These are phyloP conservation scores for Suhomyces kilbournensis DNA, from an alignment of 805 yeast genomes.

Conservation along the genomic window DNA sequence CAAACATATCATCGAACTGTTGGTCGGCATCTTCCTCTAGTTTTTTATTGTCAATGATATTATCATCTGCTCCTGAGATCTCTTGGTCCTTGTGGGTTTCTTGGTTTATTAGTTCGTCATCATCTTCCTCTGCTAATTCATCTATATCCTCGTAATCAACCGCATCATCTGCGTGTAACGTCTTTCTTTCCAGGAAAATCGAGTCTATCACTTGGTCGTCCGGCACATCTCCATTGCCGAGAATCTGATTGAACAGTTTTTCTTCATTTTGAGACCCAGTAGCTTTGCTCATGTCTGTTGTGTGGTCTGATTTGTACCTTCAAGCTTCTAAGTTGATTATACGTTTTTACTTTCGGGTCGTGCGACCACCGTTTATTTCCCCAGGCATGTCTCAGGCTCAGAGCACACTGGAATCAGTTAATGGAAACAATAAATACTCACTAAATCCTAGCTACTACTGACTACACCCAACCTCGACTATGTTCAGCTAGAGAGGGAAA, in stretches of 20 bases:
- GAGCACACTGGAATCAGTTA: too few relatives aligned
- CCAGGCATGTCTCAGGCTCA: background rate
- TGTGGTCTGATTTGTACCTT: background rate
- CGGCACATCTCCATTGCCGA: conserved; percentile 26
- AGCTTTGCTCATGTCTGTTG: background rate
- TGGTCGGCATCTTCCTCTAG: conserved; percentile 29
- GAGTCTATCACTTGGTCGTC: conserved; percentile 38
- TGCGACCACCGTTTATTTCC: background rate
- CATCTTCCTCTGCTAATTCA: conserved; percentile 91
- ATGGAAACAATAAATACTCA: too few relatives aligned
- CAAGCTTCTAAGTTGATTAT: background rate
- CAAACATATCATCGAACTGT: conserved; percentile 40
- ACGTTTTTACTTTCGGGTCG: background rate
- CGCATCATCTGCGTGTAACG: conserved; percentile 87
- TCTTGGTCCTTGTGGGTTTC: conserved; percentile 3
- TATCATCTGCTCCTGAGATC: conserved; percentile 13
- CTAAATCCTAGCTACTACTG: background rate
- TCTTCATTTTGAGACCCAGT: background rate
- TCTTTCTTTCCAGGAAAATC: conserved; percentile 32
- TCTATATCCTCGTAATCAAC: conserved; percentile 93
- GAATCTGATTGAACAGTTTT: conserved; percentile 13
- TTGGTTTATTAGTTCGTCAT: conserved; percentile 24
- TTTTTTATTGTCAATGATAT: conserved; percentile 1
- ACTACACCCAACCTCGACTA: background rate
- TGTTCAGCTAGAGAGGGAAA: background rate